Base-by-base conservation (phyloP, 768 basidiomycete genomes). In the Lentinus brumalis region DNA sequence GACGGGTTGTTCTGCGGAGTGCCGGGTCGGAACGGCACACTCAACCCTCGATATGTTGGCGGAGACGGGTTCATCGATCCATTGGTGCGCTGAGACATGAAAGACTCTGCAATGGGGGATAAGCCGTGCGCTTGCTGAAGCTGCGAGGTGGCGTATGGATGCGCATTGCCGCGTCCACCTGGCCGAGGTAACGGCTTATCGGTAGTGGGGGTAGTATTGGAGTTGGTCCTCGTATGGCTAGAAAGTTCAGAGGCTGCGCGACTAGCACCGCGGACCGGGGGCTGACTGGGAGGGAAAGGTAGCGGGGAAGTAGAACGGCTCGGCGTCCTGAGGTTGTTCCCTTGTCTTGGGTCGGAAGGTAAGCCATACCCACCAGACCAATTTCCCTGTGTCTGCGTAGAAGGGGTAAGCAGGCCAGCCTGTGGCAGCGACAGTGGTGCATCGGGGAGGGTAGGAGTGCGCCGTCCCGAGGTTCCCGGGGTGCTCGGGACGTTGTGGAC, bases 21-120 rank as follows among this genome's bases (percentile, higher is more conserved):
- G 42, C 63, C 59, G 21, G 63, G 70, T 41, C 69, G 77, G 6
- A 80, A 76, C 0, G 83, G 78, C 2, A 76, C 76, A 53, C 61
- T 73, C 2, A 81, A 75, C 1, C 74, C 69, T 51, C 78, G 78
- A 67, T 86, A 88, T 0, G 87, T 65, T 47, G 83, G 83, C 0
- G 83, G 85, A 7, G 86, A 79, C 2, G 85, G 79, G 9, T 78
- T 80, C 50, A 71, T 71, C 26, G 62, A 60, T 52, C 39, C 64
- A 56, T 30, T 53, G 77, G 75, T 46, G 59, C 69, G 50, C 72
- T 53, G 69, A 66, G 73, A 64, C 18, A 69, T 73, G 70, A 87
- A 91, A 1, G 82, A 75, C 70, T 93, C 91, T 29, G 85, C 79
- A 56, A 93, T 90, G 0, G 91, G 91, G 1, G 91, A 92, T 50